Evolutionary conservation across 768 basidiomycete species (phyloP).

Genomic region (Porphyrellus cyaneotinctus): DNA sequence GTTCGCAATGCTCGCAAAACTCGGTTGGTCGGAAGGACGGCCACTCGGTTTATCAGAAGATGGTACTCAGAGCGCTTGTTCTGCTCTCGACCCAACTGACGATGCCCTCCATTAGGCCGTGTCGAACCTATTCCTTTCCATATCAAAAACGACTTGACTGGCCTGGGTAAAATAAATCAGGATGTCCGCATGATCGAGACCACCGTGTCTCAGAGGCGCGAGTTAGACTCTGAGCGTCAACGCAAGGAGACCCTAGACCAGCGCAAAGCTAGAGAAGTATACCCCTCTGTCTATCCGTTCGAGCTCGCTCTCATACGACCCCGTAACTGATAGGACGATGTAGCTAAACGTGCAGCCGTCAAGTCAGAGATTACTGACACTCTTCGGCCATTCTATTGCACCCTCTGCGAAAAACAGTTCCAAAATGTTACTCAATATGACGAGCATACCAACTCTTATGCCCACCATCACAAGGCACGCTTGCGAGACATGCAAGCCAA

Average conservation of each 20-base stretch:
- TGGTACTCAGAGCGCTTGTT: slow-evolving; percentile 41
- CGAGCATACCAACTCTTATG: slow-evolving; percentile 86
- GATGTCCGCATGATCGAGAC: slow-evolving; percentile 83
- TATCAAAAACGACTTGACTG: slow-evolving; percentile 72
- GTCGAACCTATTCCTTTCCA: slow-evolving; percentile 81
- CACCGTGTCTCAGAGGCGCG: slow-evolving; percentile 78
- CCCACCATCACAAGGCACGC: slow-evolving; percentile 82
- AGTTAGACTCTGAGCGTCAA: slow-evolving; percentile 76
- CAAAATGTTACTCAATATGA: slow-evolving; percentile 83
- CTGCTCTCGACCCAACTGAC: not conserved
- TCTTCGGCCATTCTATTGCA: slow-evolving; percentile 74
- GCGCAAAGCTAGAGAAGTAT: slow-evolving; percentile 66
- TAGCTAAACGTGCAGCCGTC: slow-evolving; percentile 62
- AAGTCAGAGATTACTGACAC: slow-evolving; percentile 64
- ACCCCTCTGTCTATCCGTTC: not conserved
- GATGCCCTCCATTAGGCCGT: slow-evolving; percentile 47
- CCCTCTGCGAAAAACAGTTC: slow-evolving; percentile 84
- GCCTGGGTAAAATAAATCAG: slow-evolving; percentile 73
- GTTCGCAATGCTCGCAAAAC: slow-evolving; percentile 72
- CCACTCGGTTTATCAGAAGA: slow-evolving; percentile 73
- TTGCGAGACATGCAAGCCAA: slow-evolving; percentile 79
- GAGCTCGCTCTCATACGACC: slow-evolving; percentile 7
- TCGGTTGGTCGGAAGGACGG: slow-evolving; percentile 81
- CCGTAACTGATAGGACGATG: slow-evolving; percentile 44
- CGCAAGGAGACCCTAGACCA: slow-evolving; percentile 78